A percentile compares a stretch with the other conserved stretches of the same genome.
Evolutionary conservation across 257 asterid genomes (phyloP).

Genomic region (Solanum medicagineum): DNA sequence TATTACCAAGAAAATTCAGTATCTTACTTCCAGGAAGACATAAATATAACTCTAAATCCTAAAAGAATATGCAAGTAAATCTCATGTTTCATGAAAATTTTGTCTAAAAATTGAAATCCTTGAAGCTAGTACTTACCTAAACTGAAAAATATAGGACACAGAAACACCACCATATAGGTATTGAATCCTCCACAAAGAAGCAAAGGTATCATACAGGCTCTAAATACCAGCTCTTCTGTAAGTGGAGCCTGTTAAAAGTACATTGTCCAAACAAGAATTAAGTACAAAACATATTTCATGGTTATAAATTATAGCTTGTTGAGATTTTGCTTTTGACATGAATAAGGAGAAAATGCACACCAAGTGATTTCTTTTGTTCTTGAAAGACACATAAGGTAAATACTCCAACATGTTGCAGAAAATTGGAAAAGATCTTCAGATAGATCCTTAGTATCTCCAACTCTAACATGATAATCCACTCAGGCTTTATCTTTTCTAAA

Average conservation of each 20-base stretch:
- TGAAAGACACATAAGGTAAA: background rate
- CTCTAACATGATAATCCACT: background rate
- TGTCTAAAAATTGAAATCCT: background rate
- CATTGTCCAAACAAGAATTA: background rate
- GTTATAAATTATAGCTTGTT: background rate
- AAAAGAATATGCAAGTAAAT: background rate
- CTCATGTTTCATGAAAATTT: background rate
- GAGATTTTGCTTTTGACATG: background rate
- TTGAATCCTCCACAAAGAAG: constrained; percentile 82
- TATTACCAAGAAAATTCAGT: background rate
- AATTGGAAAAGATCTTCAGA: background rate
- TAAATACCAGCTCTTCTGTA: constrained; percentile 89
- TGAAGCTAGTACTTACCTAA: constrained; percentile 43
- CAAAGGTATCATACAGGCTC: constrained; percentile 95
- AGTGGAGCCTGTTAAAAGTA: constrained; percentile 68
- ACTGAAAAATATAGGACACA: constrained; percentile 86
- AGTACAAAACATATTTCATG: background rate
- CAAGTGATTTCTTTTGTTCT: background rate
- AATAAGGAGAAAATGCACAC: background rate
- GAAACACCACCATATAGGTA: constrained; percentile 48
- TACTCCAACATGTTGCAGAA: background rate
- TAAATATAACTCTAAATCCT: background rate
- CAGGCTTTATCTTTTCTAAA: background rate
- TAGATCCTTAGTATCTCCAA: background rate
- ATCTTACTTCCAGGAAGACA: background rate